Evolutionary conservation across 345 rosid genomes (phyloP).

Genomic region (Salix arbutifolia): DNA sequence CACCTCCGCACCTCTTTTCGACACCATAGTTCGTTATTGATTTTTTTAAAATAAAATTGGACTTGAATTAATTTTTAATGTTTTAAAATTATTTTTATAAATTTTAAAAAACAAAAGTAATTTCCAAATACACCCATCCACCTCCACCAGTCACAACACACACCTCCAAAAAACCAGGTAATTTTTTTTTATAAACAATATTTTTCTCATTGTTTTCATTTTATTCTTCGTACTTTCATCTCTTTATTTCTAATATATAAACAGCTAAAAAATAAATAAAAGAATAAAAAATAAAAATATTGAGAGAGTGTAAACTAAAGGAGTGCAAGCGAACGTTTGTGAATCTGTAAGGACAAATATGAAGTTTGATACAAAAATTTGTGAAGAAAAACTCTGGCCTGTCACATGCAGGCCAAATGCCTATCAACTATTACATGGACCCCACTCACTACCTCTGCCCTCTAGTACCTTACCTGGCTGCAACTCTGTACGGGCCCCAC

Average conservation of each 20-base stretch:
- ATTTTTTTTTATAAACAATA: background rate
- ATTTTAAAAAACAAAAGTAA: no score
- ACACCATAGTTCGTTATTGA: no score
- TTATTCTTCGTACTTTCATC: no score
- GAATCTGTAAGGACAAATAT: background rate
- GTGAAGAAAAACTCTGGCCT: background rate
- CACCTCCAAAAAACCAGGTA: background rate
- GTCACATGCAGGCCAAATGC: constrained; percentile 42
- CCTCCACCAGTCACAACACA: background rate
- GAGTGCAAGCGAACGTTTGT: background rate
- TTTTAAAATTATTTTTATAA: no score
- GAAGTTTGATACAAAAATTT: background rate
- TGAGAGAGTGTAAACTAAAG: no score
- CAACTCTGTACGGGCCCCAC: constrained; percentile 32
- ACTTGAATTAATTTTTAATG: no score
- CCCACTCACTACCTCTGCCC: constrained; percentile 2
- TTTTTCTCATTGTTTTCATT: no score
- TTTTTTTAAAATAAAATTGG: no score
- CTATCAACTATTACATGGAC: background rate
- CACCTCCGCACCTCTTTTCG: background rate
- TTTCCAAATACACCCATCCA: background rate
- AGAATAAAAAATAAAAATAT: no score
- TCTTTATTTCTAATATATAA: no score
- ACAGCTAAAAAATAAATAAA: no score
- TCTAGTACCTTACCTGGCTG: constrained; percentile 31